phyloP scores from a whole-genome alignment of 768 basidiomycete genomes.

The Tylopilus plumbeoviolaceoides region DNA sequence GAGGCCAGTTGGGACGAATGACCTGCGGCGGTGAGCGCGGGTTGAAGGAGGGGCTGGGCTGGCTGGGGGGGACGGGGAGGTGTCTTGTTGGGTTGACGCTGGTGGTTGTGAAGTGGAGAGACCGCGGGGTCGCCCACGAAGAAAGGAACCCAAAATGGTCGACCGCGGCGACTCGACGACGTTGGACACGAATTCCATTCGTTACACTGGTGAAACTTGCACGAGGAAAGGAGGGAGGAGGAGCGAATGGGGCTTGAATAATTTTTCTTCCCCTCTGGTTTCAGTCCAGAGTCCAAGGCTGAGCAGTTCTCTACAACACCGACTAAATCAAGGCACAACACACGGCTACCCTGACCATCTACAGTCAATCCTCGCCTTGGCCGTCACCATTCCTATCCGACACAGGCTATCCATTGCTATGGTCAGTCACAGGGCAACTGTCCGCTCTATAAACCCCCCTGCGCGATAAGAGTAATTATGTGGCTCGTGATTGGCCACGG shows the following conservation, averaged over 20 bases:
- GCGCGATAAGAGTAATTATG: too few relatives aligned
- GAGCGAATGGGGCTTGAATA: background rate
- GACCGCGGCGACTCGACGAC: slow-evolving; percentile 36
- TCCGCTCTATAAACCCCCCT: too few relatives aligned
- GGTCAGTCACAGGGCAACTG: too few relatives aligned
- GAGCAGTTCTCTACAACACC: background rate
- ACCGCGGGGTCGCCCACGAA: slow-evolving; percentile 67
- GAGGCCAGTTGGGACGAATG: slow-evolving; percentile 36
- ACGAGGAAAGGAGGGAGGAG: background rate
- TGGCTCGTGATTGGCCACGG: slow-evolving; percentile 22
- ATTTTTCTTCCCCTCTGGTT: slow-evolving; percentile 1
- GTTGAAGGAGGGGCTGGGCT: slow-evolving; percentile 34
- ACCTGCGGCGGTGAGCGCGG: slow-evolving; percentile 35
- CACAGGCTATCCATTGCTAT: background rate
- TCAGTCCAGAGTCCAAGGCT: background rate
- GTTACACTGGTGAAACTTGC: background rate
- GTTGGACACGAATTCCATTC: slow-evolving; percentile 15
- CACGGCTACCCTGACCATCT: too few relatives aligned
- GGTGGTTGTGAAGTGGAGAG: slow-evolving; percentile 53
- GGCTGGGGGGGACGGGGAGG: slow-evolving; percentile 43
- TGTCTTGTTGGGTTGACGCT: slow-evolving; percentile 23
- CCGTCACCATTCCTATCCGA: background rate
- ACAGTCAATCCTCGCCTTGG: too few relatives aligned
- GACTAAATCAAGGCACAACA: background rate
- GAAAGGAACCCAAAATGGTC: slow-evolving; percentile 69